Evolutionary conservation across 805 yeast species (phyloP).

Genomic region (Lipomyces orientalis): DNA sequence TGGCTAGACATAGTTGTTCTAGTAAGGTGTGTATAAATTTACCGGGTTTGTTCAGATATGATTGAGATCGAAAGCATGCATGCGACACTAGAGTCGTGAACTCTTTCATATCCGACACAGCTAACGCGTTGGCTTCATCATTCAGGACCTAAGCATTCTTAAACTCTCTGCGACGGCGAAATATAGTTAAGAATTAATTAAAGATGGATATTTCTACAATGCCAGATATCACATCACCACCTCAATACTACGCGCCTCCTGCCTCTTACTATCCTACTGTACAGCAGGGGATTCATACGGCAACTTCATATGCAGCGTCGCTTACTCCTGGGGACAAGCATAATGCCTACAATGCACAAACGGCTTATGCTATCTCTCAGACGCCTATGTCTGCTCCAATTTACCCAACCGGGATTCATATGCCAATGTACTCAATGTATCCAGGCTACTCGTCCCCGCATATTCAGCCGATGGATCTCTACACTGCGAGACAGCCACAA

Average conservation of each 20-base stretch:
- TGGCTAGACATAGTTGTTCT: neutral
- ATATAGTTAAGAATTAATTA: neutral
- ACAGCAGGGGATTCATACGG: slow-evolving; percentile 4
- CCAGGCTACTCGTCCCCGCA: slow-evolving; percentile 22
- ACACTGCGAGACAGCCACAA: slow-evolving; percentile 11
- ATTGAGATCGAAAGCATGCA: neutral
- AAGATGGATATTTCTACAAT: slow-evolving; percentile 13
- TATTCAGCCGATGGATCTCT: slow-evolving; percentile 15
- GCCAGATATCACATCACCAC: slow-evolving; percentile 9
- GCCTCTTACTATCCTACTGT: slow-evolving; percentile 7
- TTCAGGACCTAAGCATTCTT: neutral
- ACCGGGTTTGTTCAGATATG: neutral
- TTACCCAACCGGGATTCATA: slow-evolving; percentile 19
- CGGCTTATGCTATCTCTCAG: slow-evolving; percentile 12
- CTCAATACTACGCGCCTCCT: slow-evolving; percentile 13
- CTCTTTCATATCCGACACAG: neutral
- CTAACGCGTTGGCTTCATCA: neutral
- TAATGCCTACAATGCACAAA: slow-evolving; percentile 7
- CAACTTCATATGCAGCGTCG: neutral
- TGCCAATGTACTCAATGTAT: slow-evolving; percentile 31
- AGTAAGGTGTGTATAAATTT: neutral
- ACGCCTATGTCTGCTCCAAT: slow-evolving; percentile 20
- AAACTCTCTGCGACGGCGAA: neutral
- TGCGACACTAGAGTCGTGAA: neutral
- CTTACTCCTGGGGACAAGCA: slow-evolving; percentile 10